These are phyloP conservation scores for Vigna hirtella DNA, from an alignment of 306 rosid species.

Conservation along the genomic window DNA sequence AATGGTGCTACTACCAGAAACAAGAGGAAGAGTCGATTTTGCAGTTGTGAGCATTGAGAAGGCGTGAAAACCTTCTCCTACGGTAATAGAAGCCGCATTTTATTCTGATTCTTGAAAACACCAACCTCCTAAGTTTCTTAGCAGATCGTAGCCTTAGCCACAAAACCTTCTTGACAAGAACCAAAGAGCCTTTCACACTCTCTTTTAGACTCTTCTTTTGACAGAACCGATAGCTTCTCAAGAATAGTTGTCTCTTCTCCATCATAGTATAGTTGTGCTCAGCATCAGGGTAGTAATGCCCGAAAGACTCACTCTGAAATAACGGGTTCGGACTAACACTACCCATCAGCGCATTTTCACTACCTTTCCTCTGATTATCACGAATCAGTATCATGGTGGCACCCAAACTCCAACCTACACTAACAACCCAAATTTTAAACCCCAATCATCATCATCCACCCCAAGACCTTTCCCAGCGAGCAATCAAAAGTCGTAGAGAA, in stretches of 20 bases:
- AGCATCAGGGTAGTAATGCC: constrained; percentile 39
- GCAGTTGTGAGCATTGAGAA: constrained; percentile 45
- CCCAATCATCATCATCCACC: too few species aligned
- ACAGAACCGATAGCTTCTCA: constrained; percentile 85
- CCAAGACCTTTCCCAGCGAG: too few species aligned
- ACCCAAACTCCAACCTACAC: too few species aligned
- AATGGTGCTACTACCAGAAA: constrained; percentile 47
- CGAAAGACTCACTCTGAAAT: constrained; percentile 63
- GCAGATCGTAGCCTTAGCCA: constrained; percentile 60
- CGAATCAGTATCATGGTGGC: constrained; percentile 36
- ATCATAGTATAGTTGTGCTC: constrained; percentile 57
- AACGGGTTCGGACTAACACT: constrained; percentile 33
- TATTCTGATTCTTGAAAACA: constrained; percentile 54
- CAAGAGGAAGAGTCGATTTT: constrained; percentile 47
- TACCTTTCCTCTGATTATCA: not conserved
- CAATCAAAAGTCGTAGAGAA: too few species aligned
- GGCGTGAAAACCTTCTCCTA: constrained; percentile 56
- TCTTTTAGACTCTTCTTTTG: constrained; percentile 59
- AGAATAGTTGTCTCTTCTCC: constrained; percentile 82
- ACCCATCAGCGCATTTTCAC: constrained; percentile 23
- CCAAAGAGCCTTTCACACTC: constrained; percentile 66
- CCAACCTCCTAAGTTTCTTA: constrained; percentile 47
- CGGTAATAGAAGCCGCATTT: constrained; percentile 61
- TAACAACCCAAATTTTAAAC: too few species aligned
- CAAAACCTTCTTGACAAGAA: constrained; percentile 58